phyloP scores from a whole-genome alignment of 441 rosid species.

The Euphorbia corollata region DNA sequence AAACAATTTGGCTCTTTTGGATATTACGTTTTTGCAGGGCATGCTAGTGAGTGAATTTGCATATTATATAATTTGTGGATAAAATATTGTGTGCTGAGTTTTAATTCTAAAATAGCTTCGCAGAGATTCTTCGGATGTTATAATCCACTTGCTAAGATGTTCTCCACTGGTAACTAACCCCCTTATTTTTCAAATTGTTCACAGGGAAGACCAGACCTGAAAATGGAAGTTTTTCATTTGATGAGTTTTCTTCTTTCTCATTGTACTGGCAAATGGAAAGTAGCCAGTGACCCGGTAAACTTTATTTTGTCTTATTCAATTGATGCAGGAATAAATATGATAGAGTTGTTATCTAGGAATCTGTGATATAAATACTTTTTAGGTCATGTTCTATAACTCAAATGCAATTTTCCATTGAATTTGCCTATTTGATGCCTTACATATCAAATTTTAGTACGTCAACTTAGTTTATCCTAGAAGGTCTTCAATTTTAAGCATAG shows the following conservation, averaged over 20 bases:
- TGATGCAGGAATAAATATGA: background rate
- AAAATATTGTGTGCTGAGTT: conserved; percentile 10
- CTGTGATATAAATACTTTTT: no score
- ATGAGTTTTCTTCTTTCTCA: conserved; percentile 74
- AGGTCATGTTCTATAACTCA: no score
- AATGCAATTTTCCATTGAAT: no score
- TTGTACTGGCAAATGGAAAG: conserved; percentile 69
- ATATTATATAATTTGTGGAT: conserved; percentile 7
- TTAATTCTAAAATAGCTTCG: conserved; percentile 1
- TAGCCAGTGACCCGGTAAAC: conserved; percentile 54
- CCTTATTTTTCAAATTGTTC: conserved; percentile 13
- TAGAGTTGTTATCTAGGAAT: background rate
- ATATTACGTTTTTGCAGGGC: conserved; percentile 54
- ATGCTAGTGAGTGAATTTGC: conserved; percentile 49
- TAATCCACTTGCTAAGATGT: background rate
- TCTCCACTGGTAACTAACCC: conserved; percentile 1
- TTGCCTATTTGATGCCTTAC: no score
- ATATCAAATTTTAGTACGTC: no score
- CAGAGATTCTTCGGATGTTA: background rate
- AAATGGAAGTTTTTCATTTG: conserved; percentile 73
- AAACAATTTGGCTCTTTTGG: conserved; percentile 68
- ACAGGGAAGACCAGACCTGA: conserved; percentile 72
- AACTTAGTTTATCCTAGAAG: no score
- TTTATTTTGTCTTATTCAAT: background rate
- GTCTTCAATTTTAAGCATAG: no score